These are phyloP conservation scores for Fusarium sp. DNA, from an alignment of 2,329 filamentous ascomycete species.

Conservation along the genomic window DNA sequence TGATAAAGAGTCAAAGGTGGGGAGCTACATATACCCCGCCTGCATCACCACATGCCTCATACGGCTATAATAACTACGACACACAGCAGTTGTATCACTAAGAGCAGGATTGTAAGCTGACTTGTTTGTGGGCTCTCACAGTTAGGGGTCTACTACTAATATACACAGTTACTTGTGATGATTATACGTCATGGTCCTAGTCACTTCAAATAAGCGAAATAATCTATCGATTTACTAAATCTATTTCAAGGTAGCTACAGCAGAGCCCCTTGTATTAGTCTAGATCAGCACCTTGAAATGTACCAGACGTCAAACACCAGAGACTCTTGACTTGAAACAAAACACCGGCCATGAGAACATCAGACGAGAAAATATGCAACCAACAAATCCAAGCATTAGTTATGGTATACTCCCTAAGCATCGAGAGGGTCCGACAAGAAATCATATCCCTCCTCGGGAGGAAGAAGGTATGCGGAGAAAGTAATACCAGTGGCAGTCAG, in stretches of 20 bases:
- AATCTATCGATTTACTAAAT: constrained; percentile 7
- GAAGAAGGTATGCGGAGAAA: constrained; percentile 74
- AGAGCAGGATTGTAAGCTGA: background rate
- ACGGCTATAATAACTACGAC: background rate
- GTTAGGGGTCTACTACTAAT: background rate
- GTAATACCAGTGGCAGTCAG: constrained; percentile 67
- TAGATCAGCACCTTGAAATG: background rate
- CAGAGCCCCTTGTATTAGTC: constrained; percentile 18
- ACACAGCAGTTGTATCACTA: background rate
- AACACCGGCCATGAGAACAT: constrained; percentile 4
- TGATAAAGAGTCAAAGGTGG: constrained; percentile 28
- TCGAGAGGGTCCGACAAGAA: constrained; percentile 64
- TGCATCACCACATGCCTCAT: constrained; percentile 20
- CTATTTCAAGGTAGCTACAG: constrained; percentile 1
- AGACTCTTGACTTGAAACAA: background rate
- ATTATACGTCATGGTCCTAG: background rate
- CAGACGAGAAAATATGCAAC: background rate
- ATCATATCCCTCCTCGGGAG: constrained; percentile 87
- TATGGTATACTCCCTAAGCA: constrained; percentile 49
- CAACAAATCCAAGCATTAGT: background rate
- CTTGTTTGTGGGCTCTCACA: background rate
- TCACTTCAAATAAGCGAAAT: background rate
- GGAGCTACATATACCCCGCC: constrained; percentile 33
- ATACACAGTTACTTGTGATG: background rate
- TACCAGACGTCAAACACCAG: background rate